These are phyloP conservation scores for Sicyos baderoa DNA, from an alignment of 306 rosid genomes.

Conservation along the genomic window DNA sequence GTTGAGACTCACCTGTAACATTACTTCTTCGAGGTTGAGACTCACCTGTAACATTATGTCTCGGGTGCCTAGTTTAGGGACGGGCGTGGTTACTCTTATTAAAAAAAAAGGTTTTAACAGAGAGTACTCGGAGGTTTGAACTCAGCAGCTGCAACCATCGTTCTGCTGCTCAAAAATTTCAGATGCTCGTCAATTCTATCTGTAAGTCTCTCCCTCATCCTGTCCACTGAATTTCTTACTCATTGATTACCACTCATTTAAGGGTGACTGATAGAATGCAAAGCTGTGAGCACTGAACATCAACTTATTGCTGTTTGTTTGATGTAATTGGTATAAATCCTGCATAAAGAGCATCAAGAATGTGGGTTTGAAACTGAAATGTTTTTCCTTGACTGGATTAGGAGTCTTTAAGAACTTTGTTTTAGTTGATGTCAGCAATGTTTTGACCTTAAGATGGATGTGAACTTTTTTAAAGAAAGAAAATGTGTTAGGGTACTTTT, in stretches of 20 bases:
- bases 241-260: neutral
- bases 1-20: no score
- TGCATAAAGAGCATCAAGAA: no score
- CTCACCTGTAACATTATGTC: no score
- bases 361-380: no score
- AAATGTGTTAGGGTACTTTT: neutral
- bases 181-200: neutral
- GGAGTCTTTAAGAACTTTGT: neutral
- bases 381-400: neutral
- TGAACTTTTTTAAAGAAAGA: neutral
- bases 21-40: no score
- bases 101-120: no score
- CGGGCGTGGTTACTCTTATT: no score
- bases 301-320: neutral
- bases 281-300: neutral
- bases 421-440: neutral
- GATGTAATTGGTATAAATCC: neutral
- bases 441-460: neutral
- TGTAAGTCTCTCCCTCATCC: slow-evolving; percentile 17
- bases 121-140: neutral
- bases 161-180: neutral
- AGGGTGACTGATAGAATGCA: neutral
- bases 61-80: no score
- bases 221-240: neutral
- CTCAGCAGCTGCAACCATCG: neutral